Base-by-base conservation (phyloP, 2,329 filamentous ascomycete genomes). In the Ophiocordyceps camponoti-leonardi region DNA sequence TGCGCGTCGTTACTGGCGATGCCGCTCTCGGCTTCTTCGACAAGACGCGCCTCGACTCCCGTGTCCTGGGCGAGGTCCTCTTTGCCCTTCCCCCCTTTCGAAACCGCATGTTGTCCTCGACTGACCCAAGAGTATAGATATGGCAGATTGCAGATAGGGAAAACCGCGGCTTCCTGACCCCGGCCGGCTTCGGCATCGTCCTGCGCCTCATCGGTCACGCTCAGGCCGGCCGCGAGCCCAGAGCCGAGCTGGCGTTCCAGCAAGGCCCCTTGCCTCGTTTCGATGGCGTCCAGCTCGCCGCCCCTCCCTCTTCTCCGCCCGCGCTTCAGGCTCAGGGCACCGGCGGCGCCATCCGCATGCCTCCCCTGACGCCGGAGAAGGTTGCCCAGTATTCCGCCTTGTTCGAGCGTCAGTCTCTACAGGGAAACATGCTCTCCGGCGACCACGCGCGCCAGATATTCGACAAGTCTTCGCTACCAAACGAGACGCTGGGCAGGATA, bases 91-190 rank as follows among this genome's bases (percentile, higher is more conserved):
- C 39, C 20, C 4, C 13, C 35, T 31, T 10, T 8, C 3, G 18
- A 18, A 10, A 13, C 37, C 31, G 13, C 16, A 14, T 39, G n/a
- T 19, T 39, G 6, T 18, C n/a, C n/a, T n/a, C 4, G 35, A 19
- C 35, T 39, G 35, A 39, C 35, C 31, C 31, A 12, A 20, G 18
- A 20, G n/a, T 35, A 6, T 63, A 94, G 84, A 96, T 98, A 73
- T 98, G 92, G 92, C 90, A 96, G 67, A 92, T 98, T 61, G 90
- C 92, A 54, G 92, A 98, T 67, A 87, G 78, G 53, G 90, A 96
- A 68, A 98, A 98, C 68, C 79, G 88, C 52, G 92, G 92, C 45
- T 83, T 96, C 53, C 71, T 98, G 53, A 95, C 88, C 31, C 87
- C 87, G 19, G 78, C 87, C 40, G 92, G 90, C 60, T 98, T 98